phyloP scores from a whole-genome alignment of 352 stramenopile genomes.

The Blastocystis sp. region DNA sequence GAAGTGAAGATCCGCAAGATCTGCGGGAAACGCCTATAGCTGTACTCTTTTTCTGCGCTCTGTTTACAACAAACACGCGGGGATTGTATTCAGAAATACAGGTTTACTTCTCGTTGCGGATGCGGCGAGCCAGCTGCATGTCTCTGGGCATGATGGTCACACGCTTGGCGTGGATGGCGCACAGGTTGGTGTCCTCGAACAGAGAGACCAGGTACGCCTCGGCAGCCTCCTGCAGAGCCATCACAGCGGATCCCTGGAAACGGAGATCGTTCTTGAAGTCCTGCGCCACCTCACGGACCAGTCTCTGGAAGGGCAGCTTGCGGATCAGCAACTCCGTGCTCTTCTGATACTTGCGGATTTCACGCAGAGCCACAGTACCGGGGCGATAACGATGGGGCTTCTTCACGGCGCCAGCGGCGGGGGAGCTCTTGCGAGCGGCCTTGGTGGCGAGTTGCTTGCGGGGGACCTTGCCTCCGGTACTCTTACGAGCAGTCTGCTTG shows the following conservation, averaged over 20 bases:
- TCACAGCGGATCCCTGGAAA: constrained; percentile 89
- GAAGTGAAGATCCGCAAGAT: not conserved
- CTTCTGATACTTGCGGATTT: no score
- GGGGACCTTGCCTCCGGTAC: no score
- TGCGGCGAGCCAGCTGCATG: constrained; percentile 84
- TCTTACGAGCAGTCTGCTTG: no score
- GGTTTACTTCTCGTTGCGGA: constrained; percentile 76
- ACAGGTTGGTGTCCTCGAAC: constrained; percentile 87
- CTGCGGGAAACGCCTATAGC: not conserved
- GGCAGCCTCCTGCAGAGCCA: constrained; percentile 85
- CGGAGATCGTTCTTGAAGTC: constrained; percentile 89
- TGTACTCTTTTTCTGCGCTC: not conserved
- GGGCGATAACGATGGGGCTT: no score
- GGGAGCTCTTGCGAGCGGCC: no score
- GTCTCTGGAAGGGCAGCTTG: constrained; percentile 64
- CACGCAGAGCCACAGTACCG: no score
- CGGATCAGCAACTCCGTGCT: no score
- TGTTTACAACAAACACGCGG: not conserved
- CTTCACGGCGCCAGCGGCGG: no score
- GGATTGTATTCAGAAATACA: constrained; percentile 49
- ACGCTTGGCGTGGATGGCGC: constrained; percentile 86
- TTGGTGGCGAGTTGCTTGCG: no score
- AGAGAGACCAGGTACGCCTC: constrained; percentile 85
- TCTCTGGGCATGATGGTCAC: constrained; percentile 91
- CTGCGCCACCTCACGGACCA: constrained; percentile 78